A percentile compares a stretch with the other conserved stretches of the same genome.
Evolutionary conservation across 2,329 filamentous ascomycete species (phyloP).

Genomic region (Ceratocystiopsis sp.): DNA sequence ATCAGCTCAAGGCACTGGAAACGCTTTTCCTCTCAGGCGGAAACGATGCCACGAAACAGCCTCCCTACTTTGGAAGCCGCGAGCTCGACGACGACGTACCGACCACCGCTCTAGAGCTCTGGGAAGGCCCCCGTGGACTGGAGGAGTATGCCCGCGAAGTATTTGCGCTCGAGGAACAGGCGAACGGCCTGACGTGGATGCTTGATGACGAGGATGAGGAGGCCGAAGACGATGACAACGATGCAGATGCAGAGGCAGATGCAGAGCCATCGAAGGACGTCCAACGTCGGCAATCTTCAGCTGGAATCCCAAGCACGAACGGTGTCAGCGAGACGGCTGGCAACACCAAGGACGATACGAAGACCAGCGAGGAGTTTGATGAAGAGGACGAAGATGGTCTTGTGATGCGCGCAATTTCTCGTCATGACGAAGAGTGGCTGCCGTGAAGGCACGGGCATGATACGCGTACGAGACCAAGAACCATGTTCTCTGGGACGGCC

Average conservation of each 20-base stretch:
- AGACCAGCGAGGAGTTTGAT: conserved; percentile 26
- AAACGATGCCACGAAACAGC: conserved; percentile 36
- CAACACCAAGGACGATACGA: conserved; percentile 8
- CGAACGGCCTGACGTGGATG: conserved; percentile 94
- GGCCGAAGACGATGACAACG: conserved; percentile 19
- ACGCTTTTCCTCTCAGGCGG: conserved; percentile 37
- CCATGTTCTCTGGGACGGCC: not conserved
- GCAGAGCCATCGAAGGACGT: conserved; percentile 13
- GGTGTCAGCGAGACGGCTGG: not conserved
- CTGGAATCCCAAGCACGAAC: not conserved
- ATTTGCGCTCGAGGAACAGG: conserved; percentile 85
- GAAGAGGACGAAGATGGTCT: conserved; percentile 38
- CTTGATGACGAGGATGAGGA: conserved; percentile 29
- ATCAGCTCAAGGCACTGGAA: conserved; percentile 60
- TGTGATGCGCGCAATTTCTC: conserved; percentile 37
- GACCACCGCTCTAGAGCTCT: conserved; percentile 59
- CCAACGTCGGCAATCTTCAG: not conserved
- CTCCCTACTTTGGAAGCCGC: conserved; percentile 44
- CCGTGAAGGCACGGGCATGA: conserved; percentile 19
- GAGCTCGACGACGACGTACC: conserved; percentile 49
- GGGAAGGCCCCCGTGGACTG: conserved; percentile 79
- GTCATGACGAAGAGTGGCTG: conserved; percentile 43
- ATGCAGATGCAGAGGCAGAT: conserved; percentile 31
- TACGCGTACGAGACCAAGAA: not conserved
- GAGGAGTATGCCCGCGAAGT: conserved; percentile 93